These are phyloP conservation scores for Brassica hybrid DNA, from an alignment of 441 rosid genomes.

Conservation along the genomic window DNA sequence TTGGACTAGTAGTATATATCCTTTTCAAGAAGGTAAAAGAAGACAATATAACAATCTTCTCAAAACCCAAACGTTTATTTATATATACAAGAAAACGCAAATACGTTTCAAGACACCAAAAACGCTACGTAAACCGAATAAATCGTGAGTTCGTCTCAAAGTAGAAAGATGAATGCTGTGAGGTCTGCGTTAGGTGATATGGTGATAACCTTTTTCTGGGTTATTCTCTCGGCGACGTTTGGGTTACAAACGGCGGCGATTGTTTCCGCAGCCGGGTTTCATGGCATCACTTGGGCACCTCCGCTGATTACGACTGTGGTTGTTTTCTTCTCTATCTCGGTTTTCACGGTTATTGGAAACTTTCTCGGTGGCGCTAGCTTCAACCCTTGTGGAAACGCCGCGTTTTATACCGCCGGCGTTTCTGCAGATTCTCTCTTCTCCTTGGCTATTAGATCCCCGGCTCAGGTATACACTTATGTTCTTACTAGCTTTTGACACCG, in stretches of 20 bases:
- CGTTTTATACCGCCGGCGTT: slow-evolving; percentile 83
- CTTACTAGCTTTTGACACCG: slow-evolving; percentile 19
- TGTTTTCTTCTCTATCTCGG: slow-evolving; percentile 62
- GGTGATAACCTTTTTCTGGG: slow-evolving; percentile 74
- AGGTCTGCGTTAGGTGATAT: slow-evolving; percentile 74
- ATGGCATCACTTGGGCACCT: slow-evolving; percentile 55
- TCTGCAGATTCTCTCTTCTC: slow-evolving; percentile 77
- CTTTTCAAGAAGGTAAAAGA: slow-evolving; percentile 1
- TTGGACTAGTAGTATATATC: slow-evolving; percentile 1
- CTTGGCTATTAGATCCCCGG: slow-evolving; percentile 86
- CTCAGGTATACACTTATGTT: slow-evolving; percentile 59
- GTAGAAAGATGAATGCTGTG: slow-evolving; percentile 59
- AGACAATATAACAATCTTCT: slow-evolving; percentile 18
- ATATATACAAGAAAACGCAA: slow-evolving; percentile 1
- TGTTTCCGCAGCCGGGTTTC: slow-evolving; percentile 55
- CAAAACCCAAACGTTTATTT: not conserved
- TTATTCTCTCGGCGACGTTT: slow-evolving; percentile 69
- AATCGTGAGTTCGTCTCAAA: not conserved
- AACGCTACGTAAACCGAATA: slow-evolving; percentile 7
- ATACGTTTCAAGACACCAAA: not conserved
- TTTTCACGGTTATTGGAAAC: slow-evolving; percentile 57
- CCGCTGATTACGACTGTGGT: slow-evolving; percentile 55
- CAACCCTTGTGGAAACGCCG: slow-evolving; percentile 75
- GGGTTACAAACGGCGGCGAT: slow-evolving; percentile 66
- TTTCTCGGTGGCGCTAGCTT: slow-evolving; percentile 87